phyloP scores from a whole-genome alignment of 176 grass and related monocot genomes.

The Hyparrhenia diplandra region DNA sequence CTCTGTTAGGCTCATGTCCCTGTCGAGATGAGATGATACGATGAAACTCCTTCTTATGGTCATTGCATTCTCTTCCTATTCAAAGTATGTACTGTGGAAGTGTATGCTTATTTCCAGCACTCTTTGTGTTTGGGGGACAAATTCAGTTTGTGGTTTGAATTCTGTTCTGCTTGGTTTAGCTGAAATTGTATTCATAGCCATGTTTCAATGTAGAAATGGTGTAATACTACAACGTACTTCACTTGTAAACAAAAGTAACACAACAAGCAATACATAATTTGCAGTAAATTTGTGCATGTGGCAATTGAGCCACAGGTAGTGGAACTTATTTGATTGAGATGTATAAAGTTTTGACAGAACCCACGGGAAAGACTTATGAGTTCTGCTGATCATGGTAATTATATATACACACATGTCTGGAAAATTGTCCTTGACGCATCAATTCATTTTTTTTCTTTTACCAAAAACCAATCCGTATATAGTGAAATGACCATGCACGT shows the following conservation, averaged over 20 bases:
- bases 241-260: neutral
- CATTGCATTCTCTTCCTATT: too few species aligned
- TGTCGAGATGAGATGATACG: conserved; percentile 19
- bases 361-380: neutral
- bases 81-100: too few species aligned
- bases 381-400: neutral
- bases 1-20: neutral
- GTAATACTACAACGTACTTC: neutral
- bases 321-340: neutral
- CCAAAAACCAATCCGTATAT: neutral
- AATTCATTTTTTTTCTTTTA: neutral
- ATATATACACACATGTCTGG: neutral
- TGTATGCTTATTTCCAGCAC: too few species aligned
- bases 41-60: neutral
- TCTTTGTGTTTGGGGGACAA: neutral
- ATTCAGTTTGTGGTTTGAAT: neutral
- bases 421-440: neutral
- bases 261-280: neutral
- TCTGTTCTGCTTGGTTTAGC: neutral
- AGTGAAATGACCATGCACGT: too few species aligned
- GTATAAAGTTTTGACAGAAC: neutral
- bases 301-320: neutral
- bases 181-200: neutral
- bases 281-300: neutral
- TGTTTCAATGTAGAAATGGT: neutral